Evolutionary conservation across 371 early-diverging fungal species (phyloP), one percentile per base, ranked within the genome.

Genomic region (Mucor saturninus): DNA sequence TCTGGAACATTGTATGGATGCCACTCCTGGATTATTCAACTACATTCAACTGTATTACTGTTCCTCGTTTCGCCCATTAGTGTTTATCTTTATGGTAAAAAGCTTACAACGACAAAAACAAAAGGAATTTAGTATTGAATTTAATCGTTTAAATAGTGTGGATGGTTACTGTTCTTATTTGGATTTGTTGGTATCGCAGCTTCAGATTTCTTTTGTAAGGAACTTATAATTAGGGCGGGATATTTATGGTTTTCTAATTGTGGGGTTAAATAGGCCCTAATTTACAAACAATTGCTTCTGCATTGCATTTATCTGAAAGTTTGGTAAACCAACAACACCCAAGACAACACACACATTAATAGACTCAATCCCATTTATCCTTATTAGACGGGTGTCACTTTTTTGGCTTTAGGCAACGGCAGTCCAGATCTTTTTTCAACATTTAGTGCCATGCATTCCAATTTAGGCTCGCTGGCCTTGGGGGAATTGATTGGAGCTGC

Each of bases 351-450:
- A 39, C 13, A 5, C 31, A 8, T 53, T 5, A 26, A 2, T 30
- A 21, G 1, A 14, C 15, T 8, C 2, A 4, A 21, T 21, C 46
- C 21, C 21, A 46, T 9, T 21, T 46, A 3, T 48, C 2, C 9
- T 26, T n/a, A 50, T 26, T 74, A 87, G 83, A 93, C 94, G 0
- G 94, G 94, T 7, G 94, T 94, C 5, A 93, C 94, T 4, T 86
- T 94, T 73, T 71, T 94, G 26, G 94, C 94, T 0, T 81, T 94
- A 35, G 94, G 94, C 21, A 94, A 94, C 65, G 94, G 91, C 13
- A 89, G 91, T n/a, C 94, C 94, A 4, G 94, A 94, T 61, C 65
- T 94, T 38, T 91, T 93, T 58, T 84, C 90, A 14, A 93, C 92
- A 0, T 90, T 91, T 61, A 88, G 88, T 50, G 93, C 93, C 4